Evolutionary conservation across 225 moss, liverwort and hornwort genomes (phyloP).

Genomic region (Polytrichum formosum): DNA sequence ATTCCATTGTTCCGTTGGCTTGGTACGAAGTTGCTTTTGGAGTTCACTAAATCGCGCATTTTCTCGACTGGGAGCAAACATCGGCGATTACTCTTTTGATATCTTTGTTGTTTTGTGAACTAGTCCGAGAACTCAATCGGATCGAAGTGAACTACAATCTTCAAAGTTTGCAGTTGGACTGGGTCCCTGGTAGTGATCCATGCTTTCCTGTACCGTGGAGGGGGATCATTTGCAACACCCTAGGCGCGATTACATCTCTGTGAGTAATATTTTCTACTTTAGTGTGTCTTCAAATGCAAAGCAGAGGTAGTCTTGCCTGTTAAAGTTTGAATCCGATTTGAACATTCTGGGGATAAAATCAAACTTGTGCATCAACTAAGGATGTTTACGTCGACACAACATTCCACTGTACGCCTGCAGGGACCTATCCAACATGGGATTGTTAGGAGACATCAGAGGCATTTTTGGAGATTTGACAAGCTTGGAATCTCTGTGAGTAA

Average conservation of each 20-base stretch:
- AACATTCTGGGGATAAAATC: too few species aligned
- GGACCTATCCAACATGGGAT: slow-evolving; percentile 52
- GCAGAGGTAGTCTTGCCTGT: too few species aligned
- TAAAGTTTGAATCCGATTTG: too few species aligned
- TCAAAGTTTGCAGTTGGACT: slow-evolving; percentile 36
- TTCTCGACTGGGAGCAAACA: too few species aligned
- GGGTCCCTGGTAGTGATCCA: slow-evolving; percentile 64
- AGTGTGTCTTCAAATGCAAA: too few species aligned
- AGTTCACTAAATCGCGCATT: too few species aligned
- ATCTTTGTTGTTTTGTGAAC: slow-evolving; percentile 14
- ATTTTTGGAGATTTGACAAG: slow-evolving; percentile 42
- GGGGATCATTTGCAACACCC: slow-evolving; percentile 46
- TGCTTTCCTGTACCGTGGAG: slow-evolving; percentile 72
- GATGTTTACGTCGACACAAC: not conserved
- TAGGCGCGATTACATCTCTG: slow-evolving; percentile 54
- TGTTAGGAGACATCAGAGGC: slow-evolving; percentile 36
- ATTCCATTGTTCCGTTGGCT: too few species aligned
- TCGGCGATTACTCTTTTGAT: not conserved
- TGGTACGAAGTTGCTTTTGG: too few species aligned
- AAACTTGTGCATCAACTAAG: not conserved
- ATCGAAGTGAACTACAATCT: slow-evolving; percentile 42
- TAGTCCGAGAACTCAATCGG: slow-evolving; percentile 46
- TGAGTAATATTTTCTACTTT: slow-evolving; percentile 27
- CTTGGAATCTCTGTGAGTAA: slow-evolving; percentile 59
- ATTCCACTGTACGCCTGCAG: slow-evolving; percentile 17